Percentiles rank a stretch among this genome's conserved stretches.
Evolutionary conservation across 2,329 filamentous ascomycete species (phyloP).

Genomic region (Ceratocystis variospora): DNA sequence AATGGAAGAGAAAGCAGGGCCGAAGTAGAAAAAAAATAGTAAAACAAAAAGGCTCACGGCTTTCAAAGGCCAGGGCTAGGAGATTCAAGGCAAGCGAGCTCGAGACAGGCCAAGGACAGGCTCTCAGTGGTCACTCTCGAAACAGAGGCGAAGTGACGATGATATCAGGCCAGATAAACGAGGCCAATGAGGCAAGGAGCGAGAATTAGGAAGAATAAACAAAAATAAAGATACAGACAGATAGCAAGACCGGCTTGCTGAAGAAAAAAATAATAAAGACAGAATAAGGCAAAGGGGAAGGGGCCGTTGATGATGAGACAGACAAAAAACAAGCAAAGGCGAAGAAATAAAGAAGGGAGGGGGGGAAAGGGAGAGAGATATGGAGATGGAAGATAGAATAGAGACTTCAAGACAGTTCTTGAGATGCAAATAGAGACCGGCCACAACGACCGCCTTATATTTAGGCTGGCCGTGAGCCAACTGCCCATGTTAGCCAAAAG

Average conservation of each 20-base stretch:
- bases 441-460: conserved; percentile 1
- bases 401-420: no score
- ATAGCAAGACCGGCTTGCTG: conserved; percentile 9
- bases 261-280: not conserved
- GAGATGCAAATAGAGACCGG: not conserved
- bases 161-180: not conserved
- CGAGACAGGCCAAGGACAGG: not conserved
- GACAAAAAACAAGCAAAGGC: not conserved
- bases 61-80: not conserved
- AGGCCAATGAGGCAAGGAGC: not conserved
- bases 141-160: conserved; percentile 11
- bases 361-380: not conserved
- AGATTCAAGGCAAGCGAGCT: not conserved
- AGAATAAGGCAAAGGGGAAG: not conserved
- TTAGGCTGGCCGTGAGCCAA: not conserved
- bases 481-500: not conserved
- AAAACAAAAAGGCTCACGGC: not conserved
- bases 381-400: no score
- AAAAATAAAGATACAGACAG: not conserved
- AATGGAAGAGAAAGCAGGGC: not conserved
- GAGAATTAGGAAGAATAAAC: not conserved
- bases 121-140: conserved; percentile 5
- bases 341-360: not conserved
- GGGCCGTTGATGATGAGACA: not conserved
- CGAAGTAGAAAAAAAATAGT: no score